Evolutionary conservation across 106 monocot species (phyloP).

Genomic region (Allium cepa): DNA sequence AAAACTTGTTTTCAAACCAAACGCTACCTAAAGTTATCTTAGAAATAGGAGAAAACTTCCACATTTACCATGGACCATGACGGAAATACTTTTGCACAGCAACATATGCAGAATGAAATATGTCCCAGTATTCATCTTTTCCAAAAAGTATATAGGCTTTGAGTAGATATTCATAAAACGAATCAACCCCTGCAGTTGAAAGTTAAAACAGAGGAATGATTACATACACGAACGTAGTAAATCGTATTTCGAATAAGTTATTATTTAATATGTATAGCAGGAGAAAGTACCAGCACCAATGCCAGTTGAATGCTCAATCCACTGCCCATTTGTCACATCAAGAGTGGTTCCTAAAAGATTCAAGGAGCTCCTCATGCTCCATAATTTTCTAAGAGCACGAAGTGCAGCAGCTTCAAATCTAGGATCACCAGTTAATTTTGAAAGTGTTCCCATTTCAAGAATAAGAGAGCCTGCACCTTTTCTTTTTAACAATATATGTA

Average conservation of each 20-base stretch:
- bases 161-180: slow-evolving; percentile 91
- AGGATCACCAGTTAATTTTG: slow-evolving; percentile 71
- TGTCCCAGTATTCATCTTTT: slow-evolving; percentile 82
- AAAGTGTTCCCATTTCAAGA: slow-evolving; percentile 93
- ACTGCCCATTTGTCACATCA: slow-evolving; percentile 76
- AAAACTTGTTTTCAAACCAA: no score
- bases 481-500: no score
- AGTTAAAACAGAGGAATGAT: no score
- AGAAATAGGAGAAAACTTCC: slow-evolving; percentile 17
- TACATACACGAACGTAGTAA: background rate
- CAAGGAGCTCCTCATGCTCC: slow-evolving; percentile 95
- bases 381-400: slow-evolving; percentile 78
- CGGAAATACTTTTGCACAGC: slow-evolving; percentile 89
- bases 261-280: slow-evolving; percentile 4
- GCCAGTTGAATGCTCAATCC: slow-evolving; percentile 86
- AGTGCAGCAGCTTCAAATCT: slow-evolving; percentile 75
- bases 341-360: slow-evolving; percentile 90
- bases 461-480: slow-evolving; percentile 74
- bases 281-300: slow-evolving; percentile 80
- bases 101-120: slow-evolving; percentile 87
- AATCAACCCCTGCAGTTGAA: slow-evolving; percentile 74
- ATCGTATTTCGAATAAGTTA: slow-evolving; percentile 1
- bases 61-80: slow-evolving; percentile 85
- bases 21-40: background rate
- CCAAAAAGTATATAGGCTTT: slow-evolving; percentile 94